phyloP scores from a whole-genome alignment of 2,329 filamentous ascomycete genomes.

The Chrysoporthe puriensis region DNA sequence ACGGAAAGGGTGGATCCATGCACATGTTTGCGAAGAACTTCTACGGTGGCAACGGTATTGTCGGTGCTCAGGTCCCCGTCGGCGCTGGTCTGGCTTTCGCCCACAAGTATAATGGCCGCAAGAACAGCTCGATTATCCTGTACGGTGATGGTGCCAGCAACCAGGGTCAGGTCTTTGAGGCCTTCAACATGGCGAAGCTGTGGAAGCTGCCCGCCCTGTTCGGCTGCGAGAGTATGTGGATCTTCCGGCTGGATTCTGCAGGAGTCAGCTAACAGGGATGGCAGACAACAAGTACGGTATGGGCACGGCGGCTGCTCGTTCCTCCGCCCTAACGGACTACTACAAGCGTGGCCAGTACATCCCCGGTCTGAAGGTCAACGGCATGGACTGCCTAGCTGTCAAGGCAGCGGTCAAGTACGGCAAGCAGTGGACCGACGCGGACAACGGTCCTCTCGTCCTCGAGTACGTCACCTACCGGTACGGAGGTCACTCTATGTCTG shows the following conservation, averaged over 20 bases:
- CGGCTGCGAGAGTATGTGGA: slow-evolving; percentile 89
- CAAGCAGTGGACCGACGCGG: slow-evolving; percentile 81
- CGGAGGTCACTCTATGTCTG: slow-evolving; percentile 99
- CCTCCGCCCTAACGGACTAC: slow-evolving; percentile 96
- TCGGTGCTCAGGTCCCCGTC: slow-evolving; percentile 96
- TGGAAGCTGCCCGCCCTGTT: slow-evolving; percentile 97
- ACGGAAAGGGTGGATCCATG: slow-evolving; percentile 99
- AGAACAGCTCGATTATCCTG: slow-evolving; percentile 84
- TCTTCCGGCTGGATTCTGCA: background rate
- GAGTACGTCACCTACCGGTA: slow-evolving; percentile 99
- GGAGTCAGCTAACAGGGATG: slow-evolving; percentile 31
- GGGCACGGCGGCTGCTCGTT: slow-evolving; percentile 94
- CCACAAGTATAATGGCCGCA: slow-evolving; percentile 88
- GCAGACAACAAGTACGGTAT: slow-evolving; percentile 99
- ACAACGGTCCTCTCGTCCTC: slow-evolving; percentile 91
- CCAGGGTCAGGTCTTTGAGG: slow-evolving; percentile 99
- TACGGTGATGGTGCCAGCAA: slow-evolving; percentile 99
- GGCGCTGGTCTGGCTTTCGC: slow-evolving; percentile 96
- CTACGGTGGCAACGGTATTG: slow-evolving; percentile 98
- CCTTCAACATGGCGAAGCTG: slow-evolving; percentile 99
- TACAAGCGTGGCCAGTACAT: slow-evolving; percentile 99
- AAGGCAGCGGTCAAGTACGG: slow-evolving; percentile 95
- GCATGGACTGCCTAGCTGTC: slow-evolving; percentile 98
- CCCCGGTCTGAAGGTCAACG: slow-evolving; percentile 98
- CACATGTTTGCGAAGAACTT: slow-evolving; percentile 99